Base-by-base conservation (phyloP, 768 basidiomycete species). In the Roridomyces roridus region DNA sequence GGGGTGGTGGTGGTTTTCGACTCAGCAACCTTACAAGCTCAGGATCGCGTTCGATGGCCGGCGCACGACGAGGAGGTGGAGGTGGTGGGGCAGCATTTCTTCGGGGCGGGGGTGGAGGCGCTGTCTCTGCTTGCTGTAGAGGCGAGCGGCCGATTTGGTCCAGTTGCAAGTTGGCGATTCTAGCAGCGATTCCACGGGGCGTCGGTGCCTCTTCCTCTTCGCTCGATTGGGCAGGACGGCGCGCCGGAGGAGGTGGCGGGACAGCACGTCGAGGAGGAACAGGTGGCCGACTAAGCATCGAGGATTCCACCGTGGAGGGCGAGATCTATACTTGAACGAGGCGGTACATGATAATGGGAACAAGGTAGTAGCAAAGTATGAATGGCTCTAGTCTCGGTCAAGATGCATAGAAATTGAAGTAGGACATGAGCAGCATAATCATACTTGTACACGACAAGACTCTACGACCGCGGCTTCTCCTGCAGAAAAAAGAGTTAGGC, bases 391-490 rank as follows among this genome's bases (percentile, higher is more conserved):
- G n/a, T n/a, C n/a, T n/a, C 31, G 31, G 31, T 15, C 31, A 56
- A 45, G 62, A 67, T 62, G 63, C 43, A 46, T 14, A 56, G 34
- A 31, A 59, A 8, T 37, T 46, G 15, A 10, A 17, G n/a, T 20
- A 45, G 39, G 31, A 54, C 39, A 49, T 15, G 40, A 24, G 40
- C 50, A 39, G 4, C 57, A 63, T 53, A 55, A 49, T 61, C 43
- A 58, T 58, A 58, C 47, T 47, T 9, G 35, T 37, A 25, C 34
- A 54, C 28, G 34, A 43, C 43, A 40, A 21, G 12, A 23, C 40
- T 71, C 72, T 77, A 83, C 70, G 82, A 82, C 66, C 89, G 82
- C 60, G 89, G 89, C 79, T 91, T 91, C 75, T 91, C 89, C 89
- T 89, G 65, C 44, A 56, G 36, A 54, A 15, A 17, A 39, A 26